Conservation (phyloP, 495 filamentous ascomycete species). For the Penicillium herquei region DNA sequence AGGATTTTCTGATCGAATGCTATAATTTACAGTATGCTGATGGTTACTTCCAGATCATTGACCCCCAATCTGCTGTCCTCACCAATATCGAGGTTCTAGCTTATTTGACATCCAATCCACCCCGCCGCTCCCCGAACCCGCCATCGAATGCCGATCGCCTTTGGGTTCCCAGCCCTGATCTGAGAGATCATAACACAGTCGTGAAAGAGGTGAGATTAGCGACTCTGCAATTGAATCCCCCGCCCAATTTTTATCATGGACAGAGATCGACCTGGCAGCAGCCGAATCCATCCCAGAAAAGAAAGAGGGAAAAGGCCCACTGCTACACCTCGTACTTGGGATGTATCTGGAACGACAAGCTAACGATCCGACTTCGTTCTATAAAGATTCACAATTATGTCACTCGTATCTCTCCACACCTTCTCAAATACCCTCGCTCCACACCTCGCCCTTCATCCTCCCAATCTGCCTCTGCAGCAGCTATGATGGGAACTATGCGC, state of each 20-base stretch:
- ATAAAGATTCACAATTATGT: conserved; percentile 46
- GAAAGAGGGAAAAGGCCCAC: too few species aligned
- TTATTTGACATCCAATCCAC: conserved; percentile 52
- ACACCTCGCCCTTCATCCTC: conserved; percentile 23
- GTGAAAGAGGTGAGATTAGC: conserved; percentile 43
- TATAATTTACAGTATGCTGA: too few species aligned
- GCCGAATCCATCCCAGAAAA: too few species aligned
- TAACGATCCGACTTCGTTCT: background rate
- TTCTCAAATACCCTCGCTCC: conserved; percentile 35
- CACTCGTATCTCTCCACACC: conserved; percentile 37
- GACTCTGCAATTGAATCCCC: background rate
- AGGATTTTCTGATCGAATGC: conserved; percentile 2
- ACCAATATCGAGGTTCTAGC: conserved; percentile 65
- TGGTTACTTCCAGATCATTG: conserved; percentile 48
- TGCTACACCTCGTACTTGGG: too few species aligned
- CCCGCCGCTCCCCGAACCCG: conserved; percentile 40
- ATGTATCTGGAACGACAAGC: background rate
- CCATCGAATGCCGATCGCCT: conserved; percentile 34
- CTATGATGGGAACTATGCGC: conserved; percentile 25
- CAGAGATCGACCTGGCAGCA: too few species aligned
- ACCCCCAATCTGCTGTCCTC: conserved; percentile 60
- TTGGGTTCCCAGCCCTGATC: conserved; percentile 44
- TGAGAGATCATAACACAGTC: conserved; percentile 50
- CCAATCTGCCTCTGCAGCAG: conserved; percentile 27
- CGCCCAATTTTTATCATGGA: background rate